Evolutionary conservation across 2,329 filamentous ascomycete genomes (phyloP).

Genomic region (Paecilomyces niveus): DNA sequence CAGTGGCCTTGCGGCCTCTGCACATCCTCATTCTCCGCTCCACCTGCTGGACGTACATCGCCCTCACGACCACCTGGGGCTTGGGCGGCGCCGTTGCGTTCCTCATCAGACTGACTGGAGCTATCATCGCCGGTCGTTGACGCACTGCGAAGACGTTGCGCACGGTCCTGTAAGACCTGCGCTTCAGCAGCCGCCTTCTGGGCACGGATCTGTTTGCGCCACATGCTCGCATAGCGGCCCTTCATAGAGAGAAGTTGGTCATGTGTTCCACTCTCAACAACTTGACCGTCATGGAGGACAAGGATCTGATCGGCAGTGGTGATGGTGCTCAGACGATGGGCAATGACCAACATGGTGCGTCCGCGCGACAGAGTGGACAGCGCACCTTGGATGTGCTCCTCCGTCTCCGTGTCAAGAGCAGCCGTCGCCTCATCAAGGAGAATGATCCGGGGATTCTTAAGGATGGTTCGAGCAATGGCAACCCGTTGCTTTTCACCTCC

Average conservation of each 20-base stretch:
- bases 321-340: slow-evolving; percentile 79
- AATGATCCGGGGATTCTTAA: slow-evolving; percentile 87
- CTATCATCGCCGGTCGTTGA: slow-evolving; percentile 38
- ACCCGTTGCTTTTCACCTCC: slow-evolving; percentile 92
- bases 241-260: slow-evolving; percentile 62
- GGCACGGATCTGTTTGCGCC: slow-evolving; percentile 79
- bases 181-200: slow-evolving; percentile 62
- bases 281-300: slow-evolving; percentile 67
- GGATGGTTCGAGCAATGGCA: slow-evolving; percentile 84
- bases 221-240: slow-evolving; percentile 76
- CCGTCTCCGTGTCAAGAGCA: slow-evolving; percentile 82
- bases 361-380: slow-evolving; percentile 74
- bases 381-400: slow-evolving; percentile 86
- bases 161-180: slow-evolving; percentile 37
- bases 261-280: slow-evolving; percentile 73
- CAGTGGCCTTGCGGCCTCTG: not conserved
- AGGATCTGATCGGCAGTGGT: slow-evolving; percentile 80
- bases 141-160: slow-evolving; percentile 35
- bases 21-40: not conserved
- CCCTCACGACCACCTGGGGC: slow-evolving; percentile 8
- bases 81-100: slow-evolving; percentile 22
- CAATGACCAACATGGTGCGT: slow-evolving; percentile 91
- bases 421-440: slow-evolving; percentile 91
- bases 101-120: slow-evolving; percentile 44
- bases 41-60: not conserved